phyloP scores from a whole-genome alignment of 805 yeast species.

The Starmerella davenportii region DNA sequence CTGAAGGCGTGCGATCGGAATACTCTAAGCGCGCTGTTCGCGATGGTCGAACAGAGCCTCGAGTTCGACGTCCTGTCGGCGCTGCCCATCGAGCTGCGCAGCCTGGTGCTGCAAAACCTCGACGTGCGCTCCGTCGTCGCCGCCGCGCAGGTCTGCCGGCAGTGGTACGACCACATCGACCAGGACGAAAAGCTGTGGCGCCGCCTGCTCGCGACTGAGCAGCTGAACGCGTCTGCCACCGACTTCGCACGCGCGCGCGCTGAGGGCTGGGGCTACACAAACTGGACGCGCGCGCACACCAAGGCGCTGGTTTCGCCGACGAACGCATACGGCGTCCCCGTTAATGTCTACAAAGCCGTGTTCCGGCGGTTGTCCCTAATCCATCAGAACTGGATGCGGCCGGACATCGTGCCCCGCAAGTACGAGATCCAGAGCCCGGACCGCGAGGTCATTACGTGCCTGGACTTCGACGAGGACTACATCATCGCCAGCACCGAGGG shows the following conservation, averaged over 20 bases:
- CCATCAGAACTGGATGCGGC: slow-evolving; percentile 63
- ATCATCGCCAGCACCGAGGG: slow-evolving; percentile 90
- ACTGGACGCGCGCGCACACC: slow-evolving; percentile 17
- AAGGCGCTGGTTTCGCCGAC: slow-evolving; percentile 3
- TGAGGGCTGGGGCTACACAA: slow-evolving; percentile 22
- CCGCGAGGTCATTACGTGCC: slow-evolving; percentile 70
- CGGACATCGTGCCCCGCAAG: slow-evolving; percentile 55
- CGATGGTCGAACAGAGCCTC: slow-evolving; percentile 35
- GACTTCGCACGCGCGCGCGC: slow-evolving; percentile 27
- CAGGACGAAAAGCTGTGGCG: slow-evolving; percentile 54
- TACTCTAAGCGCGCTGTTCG: slow-evolving; percentile 42
- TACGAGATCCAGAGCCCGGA: slow-evolving; percentile 28
- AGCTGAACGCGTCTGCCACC: slow-evolving; percentile 32
- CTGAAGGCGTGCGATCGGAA: slow-evolving; percentile 41
- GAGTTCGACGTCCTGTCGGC: slow-evolving; percentile 53
- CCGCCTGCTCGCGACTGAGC: slow-evolving; percentile 41
- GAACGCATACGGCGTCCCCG: slow-evolving; percentile 16
- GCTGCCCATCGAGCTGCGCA: slow-evolving; percentile 59
- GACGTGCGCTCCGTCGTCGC: slow-evolving; percentile 45
- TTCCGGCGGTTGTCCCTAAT: slow-evolving; percentile 44
- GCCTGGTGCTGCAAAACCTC: slow-evolving; percentile 44
- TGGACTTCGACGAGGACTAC: slow-evolving; percentile 79
- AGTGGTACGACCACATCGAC: slow-evolving; percentile 53
- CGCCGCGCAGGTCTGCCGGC: slow-evolving; percentile 44
- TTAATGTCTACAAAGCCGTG: slow-evolving; percentile 33